These are phyloP conservation scores for Austropuccinia psidii DNA, from an alignment of 1,284 basidiomycete genomes.

Conservation along the genomic window DNA sequence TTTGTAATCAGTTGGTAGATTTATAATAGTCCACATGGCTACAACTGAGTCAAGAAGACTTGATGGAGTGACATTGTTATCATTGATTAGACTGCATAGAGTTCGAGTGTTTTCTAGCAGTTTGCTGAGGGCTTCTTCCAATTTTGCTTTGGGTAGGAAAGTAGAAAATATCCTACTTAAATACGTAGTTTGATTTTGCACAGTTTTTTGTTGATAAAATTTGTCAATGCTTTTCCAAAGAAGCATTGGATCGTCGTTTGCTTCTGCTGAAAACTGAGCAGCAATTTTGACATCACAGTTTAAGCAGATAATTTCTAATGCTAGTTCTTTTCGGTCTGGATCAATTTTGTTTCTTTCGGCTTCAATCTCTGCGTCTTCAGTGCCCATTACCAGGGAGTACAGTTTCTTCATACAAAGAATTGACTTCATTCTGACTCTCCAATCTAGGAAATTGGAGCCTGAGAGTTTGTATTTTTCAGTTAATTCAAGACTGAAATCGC, in stretches of 20 bases:
- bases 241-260: background rate
- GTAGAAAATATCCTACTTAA: background rate
- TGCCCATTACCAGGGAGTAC: background rate
- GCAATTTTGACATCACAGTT: background rate
- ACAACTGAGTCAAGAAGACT: background rate
- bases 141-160: background rate
- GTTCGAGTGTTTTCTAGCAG: background rate
- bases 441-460: background rate
- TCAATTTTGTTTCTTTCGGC: background rate
- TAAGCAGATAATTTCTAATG: background rate
- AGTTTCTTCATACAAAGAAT: conserved; percentile 1
- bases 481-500: background rate
- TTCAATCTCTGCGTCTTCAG: background rate
- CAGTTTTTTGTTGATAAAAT: background rate
- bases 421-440: background rate
- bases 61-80: background rate
- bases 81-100: background rate
- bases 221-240: background rate
- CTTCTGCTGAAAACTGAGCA: background rate
- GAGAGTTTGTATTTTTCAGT: background rate
- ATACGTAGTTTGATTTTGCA: conserved; percentile 1
- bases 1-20: background rate
- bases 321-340: background rate
- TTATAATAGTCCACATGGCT: background rate
- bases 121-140: background rate